Evolutionary conservation across 345 rosid species (phyloP).

Genomic region (Eucalyptus pumila): DNA sequence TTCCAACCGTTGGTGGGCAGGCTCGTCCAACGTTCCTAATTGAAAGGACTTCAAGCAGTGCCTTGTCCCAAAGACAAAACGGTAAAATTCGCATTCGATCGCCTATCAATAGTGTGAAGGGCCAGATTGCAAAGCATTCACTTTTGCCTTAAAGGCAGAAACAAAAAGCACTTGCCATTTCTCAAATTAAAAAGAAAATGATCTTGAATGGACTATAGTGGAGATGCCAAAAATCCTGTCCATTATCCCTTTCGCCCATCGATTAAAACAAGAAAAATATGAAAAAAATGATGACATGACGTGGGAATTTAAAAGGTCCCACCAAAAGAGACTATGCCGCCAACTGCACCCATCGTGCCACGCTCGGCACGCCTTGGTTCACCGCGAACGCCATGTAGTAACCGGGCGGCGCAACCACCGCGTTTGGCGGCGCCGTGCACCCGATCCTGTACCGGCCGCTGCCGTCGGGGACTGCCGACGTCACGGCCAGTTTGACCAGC

Average conservation of each 20-base stretch:
- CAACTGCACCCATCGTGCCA: slow-evolving; percentile 77
- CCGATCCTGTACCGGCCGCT: slow-evolving; percentile 36
- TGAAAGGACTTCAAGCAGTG: background rate
- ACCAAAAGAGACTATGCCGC: slow-evolving; percentile 8
- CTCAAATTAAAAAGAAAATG: background rate
- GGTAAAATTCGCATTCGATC: background rate
- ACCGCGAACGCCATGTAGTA: slow-evolving; percentile 87
- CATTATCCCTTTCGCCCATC: background rate
- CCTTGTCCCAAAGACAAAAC: background rate
- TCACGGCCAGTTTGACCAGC: slow-evolving; percentile 51
- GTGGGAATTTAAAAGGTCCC: background rate
- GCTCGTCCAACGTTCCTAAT: background rate
- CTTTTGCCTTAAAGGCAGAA: background rate
- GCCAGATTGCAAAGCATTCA: background rate
- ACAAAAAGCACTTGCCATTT: background rate
- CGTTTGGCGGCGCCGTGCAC: slow-evolving; percentile 66
- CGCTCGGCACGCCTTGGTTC: slow-evolving; percentile 85
- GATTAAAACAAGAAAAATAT: background rate
- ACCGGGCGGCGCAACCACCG: slow-evolving; percentile 78
- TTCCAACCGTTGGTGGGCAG: background rate
- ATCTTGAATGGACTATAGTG: background rate
- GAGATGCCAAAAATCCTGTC: background rate
- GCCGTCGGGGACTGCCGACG: slow-evolving; percentile 35
- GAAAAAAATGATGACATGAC: background rate
- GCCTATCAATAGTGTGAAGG: background rate